These are phyloP conservation scores for Teratosphaeria zuluensis DNA, from an alignment of 2,329 filamentous ascomycete species.

Conservation along the genomic window DNA sequence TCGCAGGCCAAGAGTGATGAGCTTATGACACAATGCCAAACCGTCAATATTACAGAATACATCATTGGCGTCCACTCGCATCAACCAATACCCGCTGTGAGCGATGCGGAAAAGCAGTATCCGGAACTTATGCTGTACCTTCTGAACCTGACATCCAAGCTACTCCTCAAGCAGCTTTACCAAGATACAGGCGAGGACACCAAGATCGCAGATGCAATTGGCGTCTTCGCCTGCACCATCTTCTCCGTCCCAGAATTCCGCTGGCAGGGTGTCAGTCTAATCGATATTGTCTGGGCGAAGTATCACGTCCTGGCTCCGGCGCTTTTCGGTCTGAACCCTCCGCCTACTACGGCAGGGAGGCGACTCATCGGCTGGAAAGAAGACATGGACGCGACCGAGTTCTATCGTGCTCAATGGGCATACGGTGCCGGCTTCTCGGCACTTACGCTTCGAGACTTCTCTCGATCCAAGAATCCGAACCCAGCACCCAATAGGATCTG, in stretches of 20 bases:
- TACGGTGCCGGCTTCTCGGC: slow-evolving; percentile 77
- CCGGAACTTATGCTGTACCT: slow-evolving; percentile 53
- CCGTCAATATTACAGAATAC: slow-evolving; percentile 23
- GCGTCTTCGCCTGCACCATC: slow-evolving; percentile 64
- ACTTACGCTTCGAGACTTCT: slow-evolving; percentile 73
- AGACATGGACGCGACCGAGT: background rate
- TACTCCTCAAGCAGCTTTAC: slow-evolving; percentile 53
- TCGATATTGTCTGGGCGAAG: slow-evolving; percentile 82
- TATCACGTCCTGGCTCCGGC: slow-evolving; percentile 71
- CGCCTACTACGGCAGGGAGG: slow-evolving; percentile 52
- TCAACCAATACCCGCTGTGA: slow-evolving; percentile 8
- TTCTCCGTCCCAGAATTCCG: slow-evolving; percentile 53
- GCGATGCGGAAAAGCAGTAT: slow-evolving; percentile 29
- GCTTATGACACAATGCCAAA: background rate
- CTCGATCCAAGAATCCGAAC: slow-evolving; percentile 55
- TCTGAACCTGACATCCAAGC: slow-evolving; percentile 67
- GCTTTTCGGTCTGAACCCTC: slow-evolving; percentile 59
- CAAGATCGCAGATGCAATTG: slow-evolving; percentile 59
- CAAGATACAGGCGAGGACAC: slow-evolving; percentile 31
- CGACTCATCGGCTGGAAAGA: slow-evolving; percentile 64
- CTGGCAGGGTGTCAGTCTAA: slow-evolving; percentile 60
- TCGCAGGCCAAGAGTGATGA: slow-evolving; percentile 25
- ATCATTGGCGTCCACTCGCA: slow-evolving; percentile 31
- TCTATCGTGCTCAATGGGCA: slow-evolving; percentile 68
- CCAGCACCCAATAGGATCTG: slow-evolving; percentile 72